Evolutionary conservation across 257 asterid genomes (phyloP).

Genomic region (Penstemon newberryi): DNA sequence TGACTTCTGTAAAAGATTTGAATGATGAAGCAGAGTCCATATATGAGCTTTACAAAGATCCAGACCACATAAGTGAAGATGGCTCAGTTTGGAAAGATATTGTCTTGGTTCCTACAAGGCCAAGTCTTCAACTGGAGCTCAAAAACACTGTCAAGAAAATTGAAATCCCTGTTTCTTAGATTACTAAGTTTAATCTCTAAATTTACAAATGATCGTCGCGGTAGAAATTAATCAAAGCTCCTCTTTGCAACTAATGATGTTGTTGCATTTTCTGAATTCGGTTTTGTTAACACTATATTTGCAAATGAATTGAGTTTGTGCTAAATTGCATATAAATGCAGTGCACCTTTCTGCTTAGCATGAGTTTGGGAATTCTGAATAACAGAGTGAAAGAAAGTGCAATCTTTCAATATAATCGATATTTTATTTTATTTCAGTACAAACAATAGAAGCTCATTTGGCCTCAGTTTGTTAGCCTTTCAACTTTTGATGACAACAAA

Average conservation of each 20-base stretch:
- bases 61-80: constrained; percentile 30
- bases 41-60: constrained; percentile 49
- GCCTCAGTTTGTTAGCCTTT: background rate
- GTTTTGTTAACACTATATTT: background rate
- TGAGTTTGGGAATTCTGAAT: background rate
- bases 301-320: constrained; percentile 1
- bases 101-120: constrained; percentile 49
- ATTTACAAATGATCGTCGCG: background rate
- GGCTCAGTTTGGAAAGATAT: constrained; percentile 67
- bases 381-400: no score
- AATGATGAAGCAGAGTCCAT: constrained; percentile 79
- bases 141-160: constrained; percentile 46
- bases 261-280: background rate
- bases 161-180: constrained; percentile 33
- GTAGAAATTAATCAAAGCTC: background rate
- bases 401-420: no score
- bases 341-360: background rate
- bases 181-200: background rate
- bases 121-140: constrained; percentile 53
- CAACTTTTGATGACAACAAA: no score
- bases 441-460: no score
- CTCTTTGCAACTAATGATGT: background rate
- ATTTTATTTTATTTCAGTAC: no score
- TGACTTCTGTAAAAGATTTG: constrained; percentile 51
- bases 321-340: background rate